phyloP scores from a whole-genome alignment of 139 green algal species.

The Haematococcus sp. region DNA sequence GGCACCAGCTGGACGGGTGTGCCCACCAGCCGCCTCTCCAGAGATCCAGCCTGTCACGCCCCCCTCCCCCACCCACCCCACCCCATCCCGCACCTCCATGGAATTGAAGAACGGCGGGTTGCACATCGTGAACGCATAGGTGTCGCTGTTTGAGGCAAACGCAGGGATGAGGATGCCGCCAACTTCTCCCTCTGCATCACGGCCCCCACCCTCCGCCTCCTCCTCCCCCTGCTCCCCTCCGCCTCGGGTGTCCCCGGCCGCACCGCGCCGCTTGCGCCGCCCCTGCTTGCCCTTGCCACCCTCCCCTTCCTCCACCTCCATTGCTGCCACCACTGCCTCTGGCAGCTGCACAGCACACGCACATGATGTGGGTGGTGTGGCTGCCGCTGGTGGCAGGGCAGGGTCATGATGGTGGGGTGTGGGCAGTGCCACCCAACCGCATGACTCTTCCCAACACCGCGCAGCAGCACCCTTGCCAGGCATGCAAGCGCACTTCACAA shows the following conservation, averaged over 20 bases:
- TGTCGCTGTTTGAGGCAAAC: slow-evolving; percentile 30
- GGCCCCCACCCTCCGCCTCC: background rate
- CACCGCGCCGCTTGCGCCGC: too few relatives aligned
- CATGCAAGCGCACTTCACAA: too few relatives aligned
- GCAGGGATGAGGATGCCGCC: slow-evolving; percentile 42
- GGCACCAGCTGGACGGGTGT: too few relatives aligned
- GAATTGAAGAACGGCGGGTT: slow-evolving; percentile 96
- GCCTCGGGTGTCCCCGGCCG: background rate
- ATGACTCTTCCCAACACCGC: too few relatives aligned
- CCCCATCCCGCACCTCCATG: slow-evolving; percentile 42
- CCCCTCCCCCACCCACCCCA: too few relatives aligned
- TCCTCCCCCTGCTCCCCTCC: slow-evolving; percentile 1
- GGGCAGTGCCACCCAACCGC: too few relatives aligned
- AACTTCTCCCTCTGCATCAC: background rate
- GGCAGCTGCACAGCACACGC: background rate
- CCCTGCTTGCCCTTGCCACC: background rate
- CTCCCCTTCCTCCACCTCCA: background rate
- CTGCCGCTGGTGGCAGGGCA: too few relatives aligned
- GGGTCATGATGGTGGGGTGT: too few relatives aligned
- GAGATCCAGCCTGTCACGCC: too few relatives aligned
- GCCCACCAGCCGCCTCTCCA: too few relatives aligned
- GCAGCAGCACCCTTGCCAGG: too few relatives aligned
- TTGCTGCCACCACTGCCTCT: background rate
- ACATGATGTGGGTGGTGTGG: background rate
- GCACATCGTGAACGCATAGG: slow-evolving; percentile 75